Evolutionary conservation across 768 basidiomycete species (phyloP).

Genomic region (Vishniacozyma victoriae): DNA sequence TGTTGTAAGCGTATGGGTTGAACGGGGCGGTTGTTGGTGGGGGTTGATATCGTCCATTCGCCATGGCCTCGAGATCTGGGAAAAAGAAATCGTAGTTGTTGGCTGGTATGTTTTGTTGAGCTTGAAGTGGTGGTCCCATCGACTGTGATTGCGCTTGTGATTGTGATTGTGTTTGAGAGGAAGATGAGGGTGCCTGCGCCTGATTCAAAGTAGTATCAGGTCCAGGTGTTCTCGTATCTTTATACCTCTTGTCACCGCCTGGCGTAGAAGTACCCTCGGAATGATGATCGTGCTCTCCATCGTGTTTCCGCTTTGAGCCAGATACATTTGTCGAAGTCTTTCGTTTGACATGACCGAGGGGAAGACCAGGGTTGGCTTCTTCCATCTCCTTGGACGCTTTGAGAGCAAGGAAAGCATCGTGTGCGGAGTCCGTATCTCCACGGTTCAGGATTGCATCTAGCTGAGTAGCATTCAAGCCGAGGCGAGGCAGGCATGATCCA

Average conservation of each 20-base stretch:
- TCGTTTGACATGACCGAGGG: slow-evolving; percentile 10
- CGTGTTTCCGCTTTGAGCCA: slow-evolving; percentile 18
- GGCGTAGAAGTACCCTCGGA: too few relatives aligned
- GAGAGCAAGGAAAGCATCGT: slow-evolving; percentile 75
- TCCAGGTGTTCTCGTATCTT: too few relatives aligned
- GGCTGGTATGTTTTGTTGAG: slow-evolving; percentile 4
- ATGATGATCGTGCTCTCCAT: background rate
- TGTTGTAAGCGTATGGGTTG: background rate
- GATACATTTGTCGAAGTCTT: slow-evolving; percentile 11
- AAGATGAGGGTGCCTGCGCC: background rate
- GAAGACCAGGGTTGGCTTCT: slow-evolving; percentile 30
- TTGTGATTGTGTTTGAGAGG: slow-evolving; percentile 5
- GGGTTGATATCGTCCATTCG: background rate
- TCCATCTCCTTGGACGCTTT: slow-evolving; percentile 50
- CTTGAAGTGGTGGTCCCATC: background rate
- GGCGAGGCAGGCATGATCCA: slow-evolving; percentile 43
- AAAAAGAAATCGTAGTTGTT: slow-evolving; percentile 36
- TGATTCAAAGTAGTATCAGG: too few relatives aligned
- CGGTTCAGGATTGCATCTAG: slow-evolving; percentile 77
- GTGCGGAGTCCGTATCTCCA: slow-evolving; percentile 87
- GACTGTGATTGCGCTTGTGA: background rate
- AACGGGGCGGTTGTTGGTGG: background rate
- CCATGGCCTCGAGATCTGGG: slow-evolving; percentile 24
- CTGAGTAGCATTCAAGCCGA: slow-evolving; percentile 51
- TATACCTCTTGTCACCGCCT: too few relatives aligned